Evolutionary conservation across 2,329 filamentous ascomycete genomes (phyloP), one percentile per base, ranked within the genome.

Genomic region (Stromatinia cepivora): DNA sequence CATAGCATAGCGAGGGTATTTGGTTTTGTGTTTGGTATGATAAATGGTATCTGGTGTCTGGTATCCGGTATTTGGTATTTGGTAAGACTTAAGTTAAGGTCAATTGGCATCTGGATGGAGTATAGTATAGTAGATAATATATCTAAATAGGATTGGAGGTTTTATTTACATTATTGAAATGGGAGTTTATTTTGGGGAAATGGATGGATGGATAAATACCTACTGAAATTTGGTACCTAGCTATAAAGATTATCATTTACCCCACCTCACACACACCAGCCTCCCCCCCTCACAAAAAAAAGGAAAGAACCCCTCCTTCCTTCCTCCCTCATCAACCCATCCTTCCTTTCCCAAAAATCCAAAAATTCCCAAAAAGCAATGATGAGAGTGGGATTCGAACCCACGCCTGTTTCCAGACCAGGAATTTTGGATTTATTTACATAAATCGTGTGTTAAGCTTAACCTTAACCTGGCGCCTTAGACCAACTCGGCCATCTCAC

Each of bases 331-430:
- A 4, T n/a, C n/a, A n/a, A n/a, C n/a, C 31, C 31, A 31, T 31
- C 31, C 3, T 31, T 31, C 31, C 31, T 31, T 31, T 4, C 31
- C 31, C 31, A 31, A 31, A 31, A 31, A 31, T 31, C 31, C 31
- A 31, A 31, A 31, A 31, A 31, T 31, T 31, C 31, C 2, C 31
- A n/a, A n/a, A n/a, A n/a, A n/a, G n/a, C n/a, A n/a, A n/a, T 45
- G 45, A 53, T 53, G 50, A 53, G 50, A 53, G 50, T 53, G 50
- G 50, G 50, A 53, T 53, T 53, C 50, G 50, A 53, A 53, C 50
- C 50, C 50, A 53, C 50, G 50, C 50, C 50, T 53, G 17, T 53
- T 53, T 8, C 50, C 17, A 53, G 50, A 53, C 50, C 50, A 53
- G 50, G 50, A 53, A n/a, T n/a, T n/a, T n/a, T n/a, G n/a, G 25